A percentile compares a stretch with the other conserved stretches of the same genome.
phyloP scores from a whole-genome alignment of 2,329 filamentous ascomycete species.

The Curvularia eragrostidis region DNA sequence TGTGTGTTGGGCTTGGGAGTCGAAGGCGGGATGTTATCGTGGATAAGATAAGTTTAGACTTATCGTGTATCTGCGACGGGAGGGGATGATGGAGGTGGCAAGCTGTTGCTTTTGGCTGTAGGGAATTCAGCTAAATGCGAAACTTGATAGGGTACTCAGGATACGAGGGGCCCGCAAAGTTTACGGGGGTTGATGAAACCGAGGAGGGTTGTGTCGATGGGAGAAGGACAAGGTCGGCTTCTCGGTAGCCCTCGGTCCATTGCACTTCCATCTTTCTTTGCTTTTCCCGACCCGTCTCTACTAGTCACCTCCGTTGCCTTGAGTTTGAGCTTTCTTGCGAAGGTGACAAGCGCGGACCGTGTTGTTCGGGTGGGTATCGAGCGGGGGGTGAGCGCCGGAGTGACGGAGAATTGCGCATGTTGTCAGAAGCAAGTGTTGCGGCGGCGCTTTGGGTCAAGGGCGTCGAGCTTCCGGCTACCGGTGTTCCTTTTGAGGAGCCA shows the following conservation, averaged over 20 bases:
- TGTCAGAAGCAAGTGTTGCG: slow-evolving; percentile 34
- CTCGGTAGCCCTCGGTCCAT: slow-evolving; percentile 43
- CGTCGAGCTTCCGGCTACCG: slow-evolving; percentile 31
- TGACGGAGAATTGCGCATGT: slow-evolving; percentile 37
- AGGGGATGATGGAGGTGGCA: slow-evolving; percentile 8
- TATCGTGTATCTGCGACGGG: slow-evolving; percentile 9
- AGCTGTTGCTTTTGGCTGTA: not conserved
- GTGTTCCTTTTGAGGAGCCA: slow-evolving; percentile 38
- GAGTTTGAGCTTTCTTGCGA: slow-evolving; percentile 36
- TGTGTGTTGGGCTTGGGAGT: not conserved
- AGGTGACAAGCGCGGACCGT: slow-evolving; percentile 32
- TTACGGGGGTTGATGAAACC: slow-evolving; percentile 33
- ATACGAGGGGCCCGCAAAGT: slow-evolving; percentile 13
- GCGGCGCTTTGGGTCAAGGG: slow-evolving; percentile 42
- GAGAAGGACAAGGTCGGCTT: slow-evolving; percentile 44
- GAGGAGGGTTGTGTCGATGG: slow-evolving; percentile 38
- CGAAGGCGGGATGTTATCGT: not conserved
- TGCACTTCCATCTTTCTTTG: slow-evolving; percentile 47
- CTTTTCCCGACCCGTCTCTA: slow-evolving; percentile 42
- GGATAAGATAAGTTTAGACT: not conserved
- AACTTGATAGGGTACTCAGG: slow-evolving; percentile 5
- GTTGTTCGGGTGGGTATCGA: slow-evolving; percentile 31
- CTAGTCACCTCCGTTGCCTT: slow-evolving; percentile 41
- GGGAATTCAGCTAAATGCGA: slow-evolving; percentile 1
- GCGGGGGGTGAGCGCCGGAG: slow-evolving; percentile 42